phyloP scores from a whole-genome alignment of 495 filamentous ascomycete genomes.

The Tuber magnatum region DNA sequence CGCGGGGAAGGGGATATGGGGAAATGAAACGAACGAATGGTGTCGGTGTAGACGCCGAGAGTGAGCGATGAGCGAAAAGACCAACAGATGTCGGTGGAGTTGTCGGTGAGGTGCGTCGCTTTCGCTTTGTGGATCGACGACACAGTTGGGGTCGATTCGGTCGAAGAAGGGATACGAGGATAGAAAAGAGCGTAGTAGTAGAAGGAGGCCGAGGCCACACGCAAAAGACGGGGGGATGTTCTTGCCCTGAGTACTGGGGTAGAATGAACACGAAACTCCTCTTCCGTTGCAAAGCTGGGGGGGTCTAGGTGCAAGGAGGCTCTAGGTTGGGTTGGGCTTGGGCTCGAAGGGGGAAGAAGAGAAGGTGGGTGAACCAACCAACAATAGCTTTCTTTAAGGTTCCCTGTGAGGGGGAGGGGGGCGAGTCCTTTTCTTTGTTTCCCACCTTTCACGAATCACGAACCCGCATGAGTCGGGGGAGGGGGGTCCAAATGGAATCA shows the following conservation, averaged over 20 bases:
- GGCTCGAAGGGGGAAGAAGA: background rate
- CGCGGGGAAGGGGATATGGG: conserved; percentile 10
- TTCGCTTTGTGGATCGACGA: background rate
- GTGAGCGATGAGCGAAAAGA: background rate
- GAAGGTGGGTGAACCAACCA: background rate
- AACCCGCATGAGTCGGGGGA: background rate
- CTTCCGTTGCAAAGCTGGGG: background rate
- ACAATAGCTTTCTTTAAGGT: background rate
- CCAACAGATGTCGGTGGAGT: background rate
- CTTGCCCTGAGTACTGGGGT: background rate
- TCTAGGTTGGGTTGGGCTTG: background rate
- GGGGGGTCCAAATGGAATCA: background rate
- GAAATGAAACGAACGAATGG: conserved; percentile 5
- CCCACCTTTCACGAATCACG: background rate
- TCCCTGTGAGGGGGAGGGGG: background rate
- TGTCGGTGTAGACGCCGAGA: background rate
- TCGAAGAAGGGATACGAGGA: background rate
- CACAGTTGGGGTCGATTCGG: background rate
- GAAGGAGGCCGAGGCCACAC: background rate
- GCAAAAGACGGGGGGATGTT: background rate
- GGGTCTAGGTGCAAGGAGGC: background rate
- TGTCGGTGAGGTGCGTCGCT: background rate
- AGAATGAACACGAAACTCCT: background rate
- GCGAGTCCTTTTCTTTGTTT: background rate
- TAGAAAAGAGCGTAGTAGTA: background rate